Evolutionary conservation across 1,139 yeast species (phyloP), one percentile per base, ranked within the genome.

Genomic region (Scheffersomyces insectosa): DNA sequence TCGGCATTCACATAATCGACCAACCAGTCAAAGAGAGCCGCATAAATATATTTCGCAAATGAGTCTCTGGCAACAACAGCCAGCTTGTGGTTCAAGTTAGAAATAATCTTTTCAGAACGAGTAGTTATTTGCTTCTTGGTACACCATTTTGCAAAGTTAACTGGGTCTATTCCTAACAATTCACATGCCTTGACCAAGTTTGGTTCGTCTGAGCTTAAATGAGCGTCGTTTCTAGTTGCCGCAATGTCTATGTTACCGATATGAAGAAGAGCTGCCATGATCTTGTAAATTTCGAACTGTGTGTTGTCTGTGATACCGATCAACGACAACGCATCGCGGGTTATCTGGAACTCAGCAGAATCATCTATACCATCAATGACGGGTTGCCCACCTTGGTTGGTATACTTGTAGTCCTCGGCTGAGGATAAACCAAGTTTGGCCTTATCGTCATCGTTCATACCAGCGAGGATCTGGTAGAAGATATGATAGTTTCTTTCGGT

Each of bases 61-160:
- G 99, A 95, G 68, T 93, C 99, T 59, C 96, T 83, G 6, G 97
- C 95, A 33, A 91, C 97, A 30, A 82, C 57, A 5, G 98, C 96
- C 63, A 93, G 97, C 56, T 83, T 82, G 59, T 83, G 87, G 58
- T 80, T 88, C 61, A 93, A 76, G 60, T 86, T 90, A 38, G 96
- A 85, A 42, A 86, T 82, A 57, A 93, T 91, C 62, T 90, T 90
- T 69, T 93, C 98, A 15, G 90, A 83, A 65, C 98, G 79, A n/a
- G 98, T 91, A 15, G 80, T 80, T 52, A 93, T 89, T 68, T 93
- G 98, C 62, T 89, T 91, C 72, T 93, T 93, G 38, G 85, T 83
- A 57, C 89, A 82, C 98, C 99, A 93, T 66, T 89, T 90, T 38
- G 95, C 85, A 65, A 93, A 89, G 42, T 66, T 67, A 29, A 66